Conservation (phyloP, 768 basidiomycete genomes). For the Serendipita sp. region DNA sequence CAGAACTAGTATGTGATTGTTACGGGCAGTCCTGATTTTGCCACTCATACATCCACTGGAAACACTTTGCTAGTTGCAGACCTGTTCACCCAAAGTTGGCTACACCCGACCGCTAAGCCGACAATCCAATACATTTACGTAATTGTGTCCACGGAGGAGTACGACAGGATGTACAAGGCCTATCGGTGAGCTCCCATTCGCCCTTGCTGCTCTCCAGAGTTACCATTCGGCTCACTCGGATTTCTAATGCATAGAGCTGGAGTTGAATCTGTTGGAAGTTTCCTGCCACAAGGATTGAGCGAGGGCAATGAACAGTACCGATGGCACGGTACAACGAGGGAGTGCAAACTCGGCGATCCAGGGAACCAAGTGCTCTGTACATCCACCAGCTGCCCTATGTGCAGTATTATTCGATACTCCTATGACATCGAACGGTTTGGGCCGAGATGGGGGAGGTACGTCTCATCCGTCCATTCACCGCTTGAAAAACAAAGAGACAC, state of each 20-base stretch:
- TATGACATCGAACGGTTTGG: constrained; percentile 48
- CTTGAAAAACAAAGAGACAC: constrained; percentile 25
- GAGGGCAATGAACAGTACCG: constrained; percentile 42
- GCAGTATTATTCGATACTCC: constrained; percentile 39
- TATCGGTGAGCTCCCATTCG: background rate
- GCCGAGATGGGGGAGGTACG: constrained; percentile 12
- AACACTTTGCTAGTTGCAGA: background rate
- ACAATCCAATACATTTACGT: constrained; percentile 1
- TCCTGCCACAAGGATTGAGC: constrained; percentile 35
- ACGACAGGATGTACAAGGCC: constrained; percentile 1
- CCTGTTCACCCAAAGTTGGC: background rate
- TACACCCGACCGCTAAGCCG: background rate
- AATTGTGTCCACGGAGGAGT: constrained; percentile 1
- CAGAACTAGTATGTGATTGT: background rate
- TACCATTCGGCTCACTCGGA: too few relatives aligned
- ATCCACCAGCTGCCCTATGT: constrained; percentile 37
- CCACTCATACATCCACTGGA: background rate
- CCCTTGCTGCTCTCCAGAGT: background rate
- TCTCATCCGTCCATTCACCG: constrained; percentile 32
- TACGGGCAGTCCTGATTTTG: background rate
- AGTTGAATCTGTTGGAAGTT: constrained; percentile 45
- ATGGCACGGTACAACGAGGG: constrained; percentile 53
- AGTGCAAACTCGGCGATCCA: constrained; percentile 40
- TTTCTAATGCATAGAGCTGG: background rate
- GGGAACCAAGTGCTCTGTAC: constrained; percentile 33